Evolutionary conservation across 805 yeast genomes (phyloP).

Genomic region (Kodamaea jinghongensis): DNA sequence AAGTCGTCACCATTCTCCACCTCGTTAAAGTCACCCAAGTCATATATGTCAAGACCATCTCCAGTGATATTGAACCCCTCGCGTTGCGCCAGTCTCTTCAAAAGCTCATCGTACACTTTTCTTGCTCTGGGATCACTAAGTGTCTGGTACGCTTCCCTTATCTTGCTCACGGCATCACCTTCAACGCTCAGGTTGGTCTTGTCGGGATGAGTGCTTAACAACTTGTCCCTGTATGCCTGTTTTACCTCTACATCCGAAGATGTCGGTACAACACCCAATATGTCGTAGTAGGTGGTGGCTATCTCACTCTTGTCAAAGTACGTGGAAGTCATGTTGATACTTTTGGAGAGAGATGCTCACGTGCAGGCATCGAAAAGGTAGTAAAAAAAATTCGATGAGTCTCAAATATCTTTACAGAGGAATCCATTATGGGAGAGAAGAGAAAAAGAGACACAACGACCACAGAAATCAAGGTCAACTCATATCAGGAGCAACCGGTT

Average conservation of each 20-base stretch:
- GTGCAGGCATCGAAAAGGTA: no score
- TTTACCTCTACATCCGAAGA: constrained; percentile 46
- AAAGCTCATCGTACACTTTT: constrained; percentile 49
- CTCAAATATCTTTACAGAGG: neutral
- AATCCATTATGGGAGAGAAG: constrained; percentile 14
- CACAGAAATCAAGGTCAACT: constrained; percentile 39
- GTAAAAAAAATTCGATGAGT: constrained; percentile 8
- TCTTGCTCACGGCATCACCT: constrained; percentile 21
- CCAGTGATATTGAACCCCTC: constrained; percentile 47
- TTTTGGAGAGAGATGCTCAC: neutral
- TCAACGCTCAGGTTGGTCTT: constrained; percentile 33
- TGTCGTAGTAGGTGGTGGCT: constrained; percentile 46
- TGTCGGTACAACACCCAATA: constrained; percentile 49
- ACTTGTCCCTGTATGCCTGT: constrained; percentile 58
- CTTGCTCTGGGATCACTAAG: constrained; percentile 44
- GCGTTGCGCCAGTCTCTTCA: constrained; percentile 32
- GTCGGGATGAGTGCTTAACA: constrained; percentile 78
- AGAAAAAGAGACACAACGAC: constrained; percentile 33
- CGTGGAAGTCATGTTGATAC: neutral
- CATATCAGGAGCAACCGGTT: constrained; percentile 43
- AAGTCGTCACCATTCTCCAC: constrained; percentile 33
- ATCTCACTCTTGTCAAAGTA: constrained; percentile 7
- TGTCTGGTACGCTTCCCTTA: constrained; percentile 64
- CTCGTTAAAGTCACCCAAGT: constrained; percentile 59
- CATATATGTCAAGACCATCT: constrained; percentile 67